Percentiles rank a stretch among this genome's conserved stretches.
Evolutionary conservation across 2,329 filamentous ascomycete genomes (phyloP).

Genomic region (Paraphoma sp.): DNA sequence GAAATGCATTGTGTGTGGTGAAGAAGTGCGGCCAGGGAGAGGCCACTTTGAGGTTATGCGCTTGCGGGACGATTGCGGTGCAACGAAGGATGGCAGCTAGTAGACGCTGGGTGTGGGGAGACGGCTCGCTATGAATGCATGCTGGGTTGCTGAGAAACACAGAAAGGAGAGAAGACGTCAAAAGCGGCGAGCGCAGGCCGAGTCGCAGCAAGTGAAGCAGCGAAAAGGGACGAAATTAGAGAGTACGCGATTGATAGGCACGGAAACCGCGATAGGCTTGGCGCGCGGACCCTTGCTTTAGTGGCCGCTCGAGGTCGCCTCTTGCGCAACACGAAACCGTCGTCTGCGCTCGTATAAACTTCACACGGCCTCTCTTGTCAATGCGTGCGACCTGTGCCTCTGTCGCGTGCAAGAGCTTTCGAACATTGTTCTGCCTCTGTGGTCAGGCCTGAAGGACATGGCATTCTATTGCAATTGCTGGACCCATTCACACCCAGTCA

Average conservation of each 20-base stretch:
- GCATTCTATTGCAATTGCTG: too few relatives aligned
- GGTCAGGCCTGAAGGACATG: too few relatives aligned
- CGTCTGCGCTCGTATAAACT: too few relatives aligned
- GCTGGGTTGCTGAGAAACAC: background rate
- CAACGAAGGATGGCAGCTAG: conserved; percentile 32
- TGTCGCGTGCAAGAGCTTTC: too few relatives aligned
- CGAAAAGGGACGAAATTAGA: conserved; percentile 18
- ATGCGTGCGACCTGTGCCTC: too few relatives aligned
- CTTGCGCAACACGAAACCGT: background rate
- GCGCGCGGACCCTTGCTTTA: conserved; percentile 22
- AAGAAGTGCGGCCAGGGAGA: conserved; percentile 24
- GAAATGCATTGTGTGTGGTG: conserved; percentile 71
- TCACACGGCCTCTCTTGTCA: too few relatives aligned
- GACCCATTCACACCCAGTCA: too few relatives aligned
- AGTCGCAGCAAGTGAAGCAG: background rate
- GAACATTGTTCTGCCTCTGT: too few relatives aligned
- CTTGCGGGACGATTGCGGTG: background rate
- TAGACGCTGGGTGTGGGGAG: background rate
- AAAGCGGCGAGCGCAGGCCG: background rate
- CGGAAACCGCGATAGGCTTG: conserved; percentile 16
- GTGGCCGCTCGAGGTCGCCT: conserved; percentile 2
- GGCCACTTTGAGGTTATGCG: conserved; percentile 4
- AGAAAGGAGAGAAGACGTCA: background rate
- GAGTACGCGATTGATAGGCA: conserved; percentile 18
- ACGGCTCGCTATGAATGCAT: conserved; percentile 3